Percentiles rank a stretch among this genome's conserved stretches.
Conservation (phyloP, 2,329 filamentous ascomycete species). For the Spiromastix sp. region DNA sequence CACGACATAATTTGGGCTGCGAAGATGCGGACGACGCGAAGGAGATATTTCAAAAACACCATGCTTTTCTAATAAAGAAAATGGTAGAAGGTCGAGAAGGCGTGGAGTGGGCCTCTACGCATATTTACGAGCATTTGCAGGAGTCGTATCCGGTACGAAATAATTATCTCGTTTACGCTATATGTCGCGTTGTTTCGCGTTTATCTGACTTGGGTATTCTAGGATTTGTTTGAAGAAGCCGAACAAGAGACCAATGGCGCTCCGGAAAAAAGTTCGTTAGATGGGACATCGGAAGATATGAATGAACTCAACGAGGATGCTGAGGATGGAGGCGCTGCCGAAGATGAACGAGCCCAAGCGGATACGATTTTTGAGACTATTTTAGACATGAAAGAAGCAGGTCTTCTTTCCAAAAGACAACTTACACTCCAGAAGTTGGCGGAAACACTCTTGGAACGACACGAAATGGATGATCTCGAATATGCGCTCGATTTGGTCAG, state of each 20-base stretch:
- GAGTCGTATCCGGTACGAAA: slow-evolving; percentile 31
- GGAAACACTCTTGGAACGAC: slow-evolving; percentile 23
- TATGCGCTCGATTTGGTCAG: slow-evolving; percentile 28
- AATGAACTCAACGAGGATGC: slow-evolving; percentile 15
- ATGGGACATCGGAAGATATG: slow-evolving; percentile 11
- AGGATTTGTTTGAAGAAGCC: slow-evolving; percentile 7
- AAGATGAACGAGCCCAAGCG: slow-evolving; percentile 21
- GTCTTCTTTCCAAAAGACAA: slow-evolving; percentile 31
- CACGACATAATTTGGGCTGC: slow-evolving; percentile 31
- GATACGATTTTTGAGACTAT: slow-evolving; percentile 28
- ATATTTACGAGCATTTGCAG: slow-evolving; percentile 34
- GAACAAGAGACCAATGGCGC: no score
- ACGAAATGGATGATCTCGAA: slow-evolving; percentile 23
- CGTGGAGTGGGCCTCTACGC: slow-evolving; percentile 34
- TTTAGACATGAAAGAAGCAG: slow-evolving; percentile 28
- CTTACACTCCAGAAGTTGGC: slow-evolving; percentile 26
- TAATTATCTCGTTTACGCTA: neutral
- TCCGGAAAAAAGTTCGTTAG: slow-evolving; percentile 12
- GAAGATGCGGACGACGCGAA: slow-evolving; percentile 37
- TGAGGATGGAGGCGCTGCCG: slow-evolving; percentile 10
- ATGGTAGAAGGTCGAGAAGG: slow-evolving; percentile 37
- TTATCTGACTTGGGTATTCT: neutral
- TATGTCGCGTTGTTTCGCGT: neutral
- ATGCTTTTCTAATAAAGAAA: slow-evolving; percentile 34
- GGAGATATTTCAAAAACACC: slow-evolving; percentile 36